Base-by-base conservation (phyloP, 202 grass and related monocot species). In the Schoenoplectus tabernaemontani region DNA sequence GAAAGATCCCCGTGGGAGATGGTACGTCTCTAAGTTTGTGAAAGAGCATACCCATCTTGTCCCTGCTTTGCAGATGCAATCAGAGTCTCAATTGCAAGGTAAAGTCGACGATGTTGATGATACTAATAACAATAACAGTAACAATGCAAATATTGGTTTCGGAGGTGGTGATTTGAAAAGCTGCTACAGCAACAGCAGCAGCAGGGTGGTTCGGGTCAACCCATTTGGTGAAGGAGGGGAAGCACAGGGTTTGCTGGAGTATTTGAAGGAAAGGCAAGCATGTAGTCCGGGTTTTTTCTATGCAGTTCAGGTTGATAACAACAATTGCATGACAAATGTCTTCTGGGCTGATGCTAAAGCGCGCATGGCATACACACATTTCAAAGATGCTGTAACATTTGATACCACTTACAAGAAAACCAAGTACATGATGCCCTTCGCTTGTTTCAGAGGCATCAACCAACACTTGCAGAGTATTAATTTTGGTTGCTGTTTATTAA, bases 351-450 rank as follows among this genome's bases (percentile, higher is more conserved):
- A 84, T 26, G 76, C 85, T 51, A 91, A 78, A 77, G 82, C 85
- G 9, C 71, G 89, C 60, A 85, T 81, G 76, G 74, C 80, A 12
- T 91, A 87, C 63, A 23, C 42, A 32, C 66, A 85, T 73, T 91
- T 91, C 57, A 46, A 83, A 50, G 89, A 91, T 78, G 85, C 80
- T 13, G 83, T 91, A 43, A 87, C 82, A 13, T 87, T 91, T 59
- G 89, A 87, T 46, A 91, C 89, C 15, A 91, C 85, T 38, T 91
- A 91, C 79, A 91, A 85, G 83, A 87, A 87, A 59, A 87, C 85
- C 30, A 91, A 91, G 61, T 87, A 91, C 59, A 85, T 91, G 85
- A 91, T 91, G 89, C 89, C 86, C 2, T 86, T 91, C 54, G 86
- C 82, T 2, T 85, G 43, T 28, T 88, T 91, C 43, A 81, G 81